Base-by-base conservation (phyloP, 1,284 basidiomycete genomes). In the Fomitopsis pinicola region DNA sequence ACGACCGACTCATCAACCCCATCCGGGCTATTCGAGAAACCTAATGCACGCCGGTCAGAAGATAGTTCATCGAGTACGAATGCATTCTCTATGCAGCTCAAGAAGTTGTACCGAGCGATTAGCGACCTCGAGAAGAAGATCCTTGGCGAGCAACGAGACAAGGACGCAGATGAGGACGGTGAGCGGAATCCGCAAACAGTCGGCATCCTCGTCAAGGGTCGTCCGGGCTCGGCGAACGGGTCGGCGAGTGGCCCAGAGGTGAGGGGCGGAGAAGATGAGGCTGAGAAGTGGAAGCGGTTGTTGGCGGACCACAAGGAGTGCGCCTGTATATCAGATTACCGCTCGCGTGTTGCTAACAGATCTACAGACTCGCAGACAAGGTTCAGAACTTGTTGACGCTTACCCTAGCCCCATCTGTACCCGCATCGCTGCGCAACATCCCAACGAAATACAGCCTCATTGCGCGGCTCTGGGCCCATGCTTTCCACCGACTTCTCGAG, bases 361-460 rank as follows among this genome's bases (percentile, higher is more conserved):
- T 38, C 12, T 50, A 17, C 44, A 58, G 94, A 64, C 84, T 98
- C 6, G 92, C 92, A 1, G 95, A 98, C 69, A 82, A 86, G 59
- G 94, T 97, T 70, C 93, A 94, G 73, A 88, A 92, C 66, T 86
- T 98, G 55, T 83, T 99, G 59, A 84, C 88, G 58, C 87, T 96
- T 28, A 93, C 95, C 0, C 85, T 95, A 55, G 88, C 94, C 6
- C 93, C 95, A 0, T 87, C 87, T 28, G 86, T 96, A 0, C 97
- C 97, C 0, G 85, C 91, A 0, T 95, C 94, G 0, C 78, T 98
- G 3, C 90, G 94, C 54, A 87, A 89, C 64, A 91, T 98, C 48
- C 95, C 96, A 0, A 87, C 87, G 53, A 95, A 94, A 69, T 98
- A 98, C 78, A 97, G 97, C 73, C 95, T 98, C 65, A 93, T 97